Conservation (phyloP, 2,329 filamentous ascomycete species). For the Trichophyton simii region DNA sequence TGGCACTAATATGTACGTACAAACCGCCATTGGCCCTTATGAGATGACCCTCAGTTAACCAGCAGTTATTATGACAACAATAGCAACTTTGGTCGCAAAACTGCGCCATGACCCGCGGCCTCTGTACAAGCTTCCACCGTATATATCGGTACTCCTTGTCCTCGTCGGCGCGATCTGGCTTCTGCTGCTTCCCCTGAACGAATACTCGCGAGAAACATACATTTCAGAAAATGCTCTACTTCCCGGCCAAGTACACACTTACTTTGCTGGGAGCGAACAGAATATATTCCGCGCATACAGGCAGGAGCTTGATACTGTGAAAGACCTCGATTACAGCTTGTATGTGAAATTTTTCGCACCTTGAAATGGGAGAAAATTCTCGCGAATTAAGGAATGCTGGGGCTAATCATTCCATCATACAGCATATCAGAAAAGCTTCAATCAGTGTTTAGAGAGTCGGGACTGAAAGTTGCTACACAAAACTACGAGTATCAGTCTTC, state of each 20-base stretch:
- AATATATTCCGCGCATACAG: conserved; percentile 84
- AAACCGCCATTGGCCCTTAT: neutral
- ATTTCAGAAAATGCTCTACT: conserved; percentile 95
- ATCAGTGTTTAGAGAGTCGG: conserved; percentile 61
- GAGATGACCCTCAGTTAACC: neutral
- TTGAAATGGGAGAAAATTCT: neutral
- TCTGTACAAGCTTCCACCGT: conserved; percentile 60
- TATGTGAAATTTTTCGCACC: conserved; percentile 16
- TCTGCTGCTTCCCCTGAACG: conserved; percentile 73
- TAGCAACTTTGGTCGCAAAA: conserved; percentile 29
- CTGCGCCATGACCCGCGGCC: conserved; percentile 71
- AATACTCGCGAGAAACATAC: conserved; percentile 85
- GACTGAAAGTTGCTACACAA: conserved; percentile 78
- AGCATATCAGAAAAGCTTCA: conserved; percentile 57
- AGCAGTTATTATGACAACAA: neutral
- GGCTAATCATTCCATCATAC: neutral
- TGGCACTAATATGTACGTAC: conserved; percentile 32
- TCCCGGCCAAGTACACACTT: conserved; percentile 92
- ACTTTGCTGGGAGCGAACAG: conserved; percentile 93
- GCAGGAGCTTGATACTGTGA: conserved; percentile 57
- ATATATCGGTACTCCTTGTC: conserved; percentile 75
- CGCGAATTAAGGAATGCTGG: neutral
- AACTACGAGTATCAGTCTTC: conserved; percentile 75
- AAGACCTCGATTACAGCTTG: conserved; percentile 23
- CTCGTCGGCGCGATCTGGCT: conserved; percentile 80